Percentiles rank a stretch among this genome's conserved stretches.
phyloP scores from a whole-genome alignment of 495 filamentous ascomycete species.

The Xylaria curta region DNA sequence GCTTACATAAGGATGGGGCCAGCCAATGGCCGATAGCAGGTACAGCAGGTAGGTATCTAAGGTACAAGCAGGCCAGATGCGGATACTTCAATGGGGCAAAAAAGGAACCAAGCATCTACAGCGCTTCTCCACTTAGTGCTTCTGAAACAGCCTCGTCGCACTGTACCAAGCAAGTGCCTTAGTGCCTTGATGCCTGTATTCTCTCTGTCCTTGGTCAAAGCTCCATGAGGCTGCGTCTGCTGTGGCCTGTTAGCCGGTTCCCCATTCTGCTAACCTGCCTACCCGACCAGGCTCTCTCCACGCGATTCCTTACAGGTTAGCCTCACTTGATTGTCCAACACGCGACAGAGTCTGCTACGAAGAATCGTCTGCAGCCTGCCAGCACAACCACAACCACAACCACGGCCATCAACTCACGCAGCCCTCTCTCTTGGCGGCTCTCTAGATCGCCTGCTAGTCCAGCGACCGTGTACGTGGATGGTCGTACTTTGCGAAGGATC shows the following conservation, averaged over 20 bases:
- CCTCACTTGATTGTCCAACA: slow-evolving; percentile 29
- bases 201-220: slow-evolving; percentile 17
- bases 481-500: slow-evolving; percentile 15
- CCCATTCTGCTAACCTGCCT: slow-evolving; percentile 1
- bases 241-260: neutral
- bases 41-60: neutral
- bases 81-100: neutral
- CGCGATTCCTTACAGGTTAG: slow-evolving; percentile 24
- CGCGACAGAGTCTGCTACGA: slow-evolving; percentile 41
- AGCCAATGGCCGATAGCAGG: slow-evolving; percentile 20
- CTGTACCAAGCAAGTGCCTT: slow-evolving; percentile 22
- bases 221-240: slow-evolving; percentile 23
- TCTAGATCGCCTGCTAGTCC: slow-evolving; percentile 9
- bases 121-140: neutral
- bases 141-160: neutral
- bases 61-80: too few species aligned
- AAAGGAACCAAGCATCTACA: neutral
- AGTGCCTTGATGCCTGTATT: slow-evolving; percentile 1
- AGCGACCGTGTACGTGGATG: slow-evolving; percentile 22
- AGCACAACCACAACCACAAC: slow-evolving; percentile 31
- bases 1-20: slow-evolving; percentile 34
- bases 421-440: neutral
- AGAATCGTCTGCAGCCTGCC: slow-evolving; percentile 21
- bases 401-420: slow-evolving; percentile 17
- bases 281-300: slow-evolving; percentile 15